phyloP scores from a whole-genome alignment of 2,329 filamentous ascomycete species.

The Fusarium euwallaceae region DNA sequence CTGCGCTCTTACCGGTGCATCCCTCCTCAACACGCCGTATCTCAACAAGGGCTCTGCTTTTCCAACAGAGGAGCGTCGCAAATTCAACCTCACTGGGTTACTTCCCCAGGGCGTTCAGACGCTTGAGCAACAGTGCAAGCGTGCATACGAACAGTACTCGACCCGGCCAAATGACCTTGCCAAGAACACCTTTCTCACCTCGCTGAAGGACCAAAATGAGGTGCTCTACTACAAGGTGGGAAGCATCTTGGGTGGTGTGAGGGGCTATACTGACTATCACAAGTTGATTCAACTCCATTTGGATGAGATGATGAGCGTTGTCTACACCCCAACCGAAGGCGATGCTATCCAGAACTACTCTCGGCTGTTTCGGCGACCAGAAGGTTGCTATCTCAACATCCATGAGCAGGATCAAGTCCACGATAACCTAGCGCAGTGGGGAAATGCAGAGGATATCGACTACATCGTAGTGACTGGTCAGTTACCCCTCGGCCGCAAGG shows the following conservation, averaged over 20 bases:
- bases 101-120: constrained; percentile 80
- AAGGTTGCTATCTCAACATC: constrained; percentile 86
- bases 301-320: constrained; percentile 89
- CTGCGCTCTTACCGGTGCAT: constrained; percentile 53
- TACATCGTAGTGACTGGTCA: constrained; percentile 88
- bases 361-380: constrained; percentile 79
- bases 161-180: constrained; percentile 73
- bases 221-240: constrained; percentile 82
- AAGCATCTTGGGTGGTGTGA: neutral
- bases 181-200: constrained; percentile 91
- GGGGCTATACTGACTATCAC: constrained; percentile 26
- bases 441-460: constrained; percentile 80
- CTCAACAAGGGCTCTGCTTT: constrained; percentile 90
- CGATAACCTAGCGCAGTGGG: constrained; percentile 76
- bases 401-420: constrained; percentile 75
- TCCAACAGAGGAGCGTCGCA: constrained; percentile 73
- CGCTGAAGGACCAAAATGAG: constrained; percentile 86
- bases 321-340: constrained; percentile 92
- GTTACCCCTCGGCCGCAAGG: constrained; percentile 16
- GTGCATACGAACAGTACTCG: constrained; percentile 85
- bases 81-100: constrained; percentile 79
- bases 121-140: constrained; percentile 79
- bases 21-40: constrained; percentile 53
- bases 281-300: constrained; percentile 82
- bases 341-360: constrained; percentile 91